These are phyloP conservation scores for Hypoxylon rickii DNA, from an alignment of 495 filamentous ascomycete species.

Conservation along the genomic window DNA sequence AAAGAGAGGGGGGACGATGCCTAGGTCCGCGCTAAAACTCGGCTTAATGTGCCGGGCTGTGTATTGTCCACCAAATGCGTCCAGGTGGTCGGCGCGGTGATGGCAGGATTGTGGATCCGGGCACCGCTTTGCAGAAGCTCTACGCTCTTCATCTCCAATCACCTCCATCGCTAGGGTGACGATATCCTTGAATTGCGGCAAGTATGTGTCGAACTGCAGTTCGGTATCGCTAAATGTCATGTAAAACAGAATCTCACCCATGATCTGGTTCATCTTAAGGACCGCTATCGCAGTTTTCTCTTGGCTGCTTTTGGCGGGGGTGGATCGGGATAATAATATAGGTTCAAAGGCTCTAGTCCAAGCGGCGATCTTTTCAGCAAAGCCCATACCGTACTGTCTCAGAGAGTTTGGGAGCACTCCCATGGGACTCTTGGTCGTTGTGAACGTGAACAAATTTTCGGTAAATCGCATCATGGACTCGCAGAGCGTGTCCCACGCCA, in stretches of 20 bases:
- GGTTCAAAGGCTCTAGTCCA: conserved; percentile 58
- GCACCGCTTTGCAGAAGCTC: conserved; percentile 50
- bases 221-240: conserved; percentile 57
- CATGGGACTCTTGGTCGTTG: conserved; percentile 46
- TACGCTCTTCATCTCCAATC: conserved; percentile 53
- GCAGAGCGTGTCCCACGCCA: conserved; percentile 54
- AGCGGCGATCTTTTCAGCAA: conserved; percentile 51
- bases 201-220: conserved; percentile 51
- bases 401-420: conserved; percentile 53
- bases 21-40: conserved; percentile 58
- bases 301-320: conserved; percentile 53
- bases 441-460: conserved; percentile 54
- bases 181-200: conserved; percentile 46
- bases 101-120: conserved; percentile 47
- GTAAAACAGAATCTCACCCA: conserved; percentile 56
- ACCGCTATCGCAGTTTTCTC: conserved; percentile 59
- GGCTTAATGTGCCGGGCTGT: conserved; percentile 55
- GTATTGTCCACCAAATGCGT: conserved; percentile 49
- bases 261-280: conserved; percentile 60
- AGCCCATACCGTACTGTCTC: conserved; percentile 47
- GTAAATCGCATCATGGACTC: conserved; percentile 59
- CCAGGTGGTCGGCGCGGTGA: conserved; percentile 44
- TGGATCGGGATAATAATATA: conserved; percentile 52
- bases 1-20: conserved; percentile 60
- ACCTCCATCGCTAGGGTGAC: conserved; percentile 53